These are phyloP conservation scores for Pythium sukuiense DNA, from an alignment of 352 stramenopile species.

Conservation along the genomic window DNA sequence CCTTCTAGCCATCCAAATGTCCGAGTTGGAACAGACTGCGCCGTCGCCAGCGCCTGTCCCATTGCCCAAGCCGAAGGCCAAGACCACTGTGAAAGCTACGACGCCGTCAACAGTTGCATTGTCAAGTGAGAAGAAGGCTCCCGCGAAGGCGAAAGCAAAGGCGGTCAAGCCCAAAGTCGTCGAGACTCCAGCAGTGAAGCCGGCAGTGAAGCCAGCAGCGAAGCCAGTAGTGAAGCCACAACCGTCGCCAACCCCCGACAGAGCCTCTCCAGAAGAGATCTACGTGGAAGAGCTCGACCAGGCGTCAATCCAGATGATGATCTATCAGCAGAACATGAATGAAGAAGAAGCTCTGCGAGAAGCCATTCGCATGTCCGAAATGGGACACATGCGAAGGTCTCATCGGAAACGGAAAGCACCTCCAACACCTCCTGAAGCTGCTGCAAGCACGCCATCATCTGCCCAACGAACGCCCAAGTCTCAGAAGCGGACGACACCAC, in stretches of 20 bases:
- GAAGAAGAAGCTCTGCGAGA: conserved; percentile 70
- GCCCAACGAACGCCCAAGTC: not conserved
- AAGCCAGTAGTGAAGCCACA: no score
- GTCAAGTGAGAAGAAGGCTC: not conserved
- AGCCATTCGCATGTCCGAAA: conserved; percentile 62
- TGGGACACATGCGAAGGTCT: conserved; percentile 28
- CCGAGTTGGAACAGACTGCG: conserved; percentile 33
- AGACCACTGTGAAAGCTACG: not conserved
- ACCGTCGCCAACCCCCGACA: not conserved
- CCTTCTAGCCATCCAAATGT: conserved; percentile 47
- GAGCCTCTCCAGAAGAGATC: not conserved
- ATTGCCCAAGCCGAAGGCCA: not conserved
- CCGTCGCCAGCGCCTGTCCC: conserved; percentile 1
- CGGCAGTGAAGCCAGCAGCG: not conserved
- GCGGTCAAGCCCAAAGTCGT: not conserved
- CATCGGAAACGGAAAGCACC: conserved; percentile 28
- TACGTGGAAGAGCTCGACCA: conserved; percentile 35
- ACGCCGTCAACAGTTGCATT: not conserved
- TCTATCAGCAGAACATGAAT: conserved; percentile 70
- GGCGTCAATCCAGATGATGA: conserved; percentile 41
- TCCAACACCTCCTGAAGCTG: not conserved
- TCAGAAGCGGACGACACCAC: conserved; percentile 1
- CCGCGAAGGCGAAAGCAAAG: not conserved
- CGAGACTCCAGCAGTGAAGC: not conserved
- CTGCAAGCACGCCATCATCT: not conserved